These are phyloP conservation scores for Candida nemodendra DNA, from an alignment of 805 yeast genomes.

Conservation along the genomic window DNA sequence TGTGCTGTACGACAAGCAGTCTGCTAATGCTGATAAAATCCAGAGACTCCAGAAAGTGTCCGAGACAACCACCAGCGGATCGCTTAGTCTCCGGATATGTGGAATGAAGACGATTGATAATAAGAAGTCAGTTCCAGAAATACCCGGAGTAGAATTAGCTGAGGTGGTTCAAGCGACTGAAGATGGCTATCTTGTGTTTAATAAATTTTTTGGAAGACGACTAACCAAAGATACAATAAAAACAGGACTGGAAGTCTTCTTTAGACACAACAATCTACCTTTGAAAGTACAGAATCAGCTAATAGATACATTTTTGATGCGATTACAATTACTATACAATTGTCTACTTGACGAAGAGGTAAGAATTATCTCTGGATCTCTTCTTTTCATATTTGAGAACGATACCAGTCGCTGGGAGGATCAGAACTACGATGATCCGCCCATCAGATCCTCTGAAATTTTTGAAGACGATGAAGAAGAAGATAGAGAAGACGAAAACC, in stretches of 20 bases:
- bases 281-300: slow-evolving; percentile 36
- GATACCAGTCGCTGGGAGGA: slow-evolving; percentile 54
- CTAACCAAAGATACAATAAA: slow-evolving; percentile 44
- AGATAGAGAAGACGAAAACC: slow-evolving; percentile 22
- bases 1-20: slow-evolving; percentile 62
- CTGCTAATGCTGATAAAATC: slow-evolving; percentile 57
- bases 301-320: slow-evolving; percentile 45
- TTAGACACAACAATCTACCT: slow-evolving; percentile 35
- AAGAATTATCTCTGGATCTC: slow-evolving; percentile 67
- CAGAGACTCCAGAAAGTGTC: slow-evolving; percentile 64
- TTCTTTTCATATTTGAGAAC: slow-evolving; percentile 73
- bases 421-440: slow-evolving; percentile 39
- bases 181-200: slow-evolving; percentile 48
- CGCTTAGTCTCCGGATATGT: slow-evolving; percentile 73
- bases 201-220: slow-evolving; percentile 71
- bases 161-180: slow-evolving; percentile 14
- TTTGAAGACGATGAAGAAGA: slow-evolving; percentile 31
- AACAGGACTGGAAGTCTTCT: slow-evolving; percentile 48
- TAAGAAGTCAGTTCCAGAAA: slow-evolving; percentile 6
- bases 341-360: slow-evolving; percentile 62
- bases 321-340: slow-evolving; percentile 65
- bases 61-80: slow-evolving; percentile 74
- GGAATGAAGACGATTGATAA: slow-evolving; percentile 65
- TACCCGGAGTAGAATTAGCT: slow-evolving; percentile 16
- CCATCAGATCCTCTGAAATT: slow-evolving; percentile 26